Conservation (phyloP, 2,329 filamentous ascomycete species). For the Colletotrichum viniferum region DNA sequence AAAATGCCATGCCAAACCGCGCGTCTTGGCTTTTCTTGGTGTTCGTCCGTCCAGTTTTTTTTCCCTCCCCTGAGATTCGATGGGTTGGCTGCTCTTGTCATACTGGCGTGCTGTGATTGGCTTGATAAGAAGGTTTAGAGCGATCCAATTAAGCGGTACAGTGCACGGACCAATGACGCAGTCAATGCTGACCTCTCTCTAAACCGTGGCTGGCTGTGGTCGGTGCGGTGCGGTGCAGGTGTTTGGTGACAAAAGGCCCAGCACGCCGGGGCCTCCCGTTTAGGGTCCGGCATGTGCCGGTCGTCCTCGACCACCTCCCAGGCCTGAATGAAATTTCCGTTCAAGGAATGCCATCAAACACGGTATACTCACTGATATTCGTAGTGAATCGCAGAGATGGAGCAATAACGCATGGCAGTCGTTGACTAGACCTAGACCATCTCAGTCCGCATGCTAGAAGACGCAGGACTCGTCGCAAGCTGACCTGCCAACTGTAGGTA, state of each 20-base stretch:
- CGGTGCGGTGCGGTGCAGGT: neutral
- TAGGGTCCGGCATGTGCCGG: constrained; percentile 8
- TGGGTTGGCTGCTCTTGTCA: neutral
- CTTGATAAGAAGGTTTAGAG: neutral
- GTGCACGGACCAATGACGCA: neutral
- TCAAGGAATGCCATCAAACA: neutral
- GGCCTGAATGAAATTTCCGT: neutral
- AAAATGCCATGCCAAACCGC: neutral
- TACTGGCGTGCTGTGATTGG: neutral
- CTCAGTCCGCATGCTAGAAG: neutral
- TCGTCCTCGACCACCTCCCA: neutral
- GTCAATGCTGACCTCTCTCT: neutral
- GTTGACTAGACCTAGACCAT: too few relatives aligned
- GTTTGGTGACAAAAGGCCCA: constrained; percentile 2
- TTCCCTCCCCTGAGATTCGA: neutral
- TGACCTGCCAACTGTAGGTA: neutral
- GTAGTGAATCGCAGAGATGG: neutral
- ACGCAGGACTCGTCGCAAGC: neutral
- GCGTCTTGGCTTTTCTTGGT: constrained; percentile 10
- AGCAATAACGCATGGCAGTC: fast-evolving
- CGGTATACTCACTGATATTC: fast-evolving
- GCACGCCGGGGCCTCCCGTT: constrained; percentile 3
- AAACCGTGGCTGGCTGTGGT: neutral
- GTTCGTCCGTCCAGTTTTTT: neutral
- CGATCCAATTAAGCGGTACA: neutral